Conservation (phyloP, 768 basidiomycete genomes). For the Dendrothele bispora region DNA sequence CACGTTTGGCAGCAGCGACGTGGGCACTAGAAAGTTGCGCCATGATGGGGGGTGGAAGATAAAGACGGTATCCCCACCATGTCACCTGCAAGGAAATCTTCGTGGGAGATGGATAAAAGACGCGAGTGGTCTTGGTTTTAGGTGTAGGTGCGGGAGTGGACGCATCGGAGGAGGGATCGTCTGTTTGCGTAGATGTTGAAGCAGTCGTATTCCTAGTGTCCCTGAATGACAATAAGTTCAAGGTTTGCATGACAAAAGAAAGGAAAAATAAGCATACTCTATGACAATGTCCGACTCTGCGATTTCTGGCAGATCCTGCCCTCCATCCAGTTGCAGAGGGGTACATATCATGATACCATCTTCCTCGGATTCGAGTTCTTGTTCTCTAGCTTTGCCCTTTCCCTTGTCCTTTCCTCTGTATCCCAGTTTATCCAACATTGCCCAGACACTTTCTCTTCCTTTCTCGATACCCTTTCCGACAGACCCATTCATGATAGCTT, state of each 20-base stretch:
- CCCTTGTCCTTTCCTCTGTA: conserved; percentile 8
- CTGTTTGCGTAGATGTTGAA: no score
- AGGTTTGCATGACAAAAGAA: no score
- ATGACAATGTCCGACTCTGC: conserved; percentile 61
- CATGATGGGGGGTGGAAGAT: conserved; percentile 76
- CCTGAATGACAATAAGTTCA: no score
- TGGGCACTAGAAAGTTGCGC: conserved; percentile 59
- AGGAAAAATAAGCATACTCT: no score
- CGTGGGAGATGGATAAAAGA: conserved; percentile 74
- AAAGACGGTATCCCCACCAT: conserved; percentile 84
- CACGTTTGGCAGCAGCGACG: conserved; percentile 69
- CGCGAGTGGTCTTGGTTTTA: conserved; percentile 31
- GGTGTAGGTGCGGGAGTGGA: conserved; percentile 17
- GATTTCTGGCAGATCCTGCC: conserved; percentile 67
- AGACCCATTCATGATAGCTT: conserved; percentile 65
- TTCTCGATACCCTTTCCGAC: conserved; percentile 30
- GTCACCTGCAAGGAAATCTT: conserved; percentile 72
- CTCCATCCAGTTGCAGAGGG: conserved; percentile 61
- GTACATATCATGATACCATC: conserved; percentile 75
- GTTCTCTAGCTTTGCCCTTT: conserved; percentile 14
- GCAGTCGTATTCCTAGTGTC: no score
- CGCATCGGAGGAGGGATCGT: conserved; percentile 1
- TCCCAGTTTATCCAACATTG: conserved; percentile 47
- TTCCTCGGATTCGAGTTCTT: conserved; percentile 37
- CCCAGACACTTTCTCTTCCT: conserved; percentile 53